Percentiles rank a stretch among this genome's conserved stretches.
Conservation (phyloP, 768 basidiomycete genomes). For the Mycena sanguinolenta region DNA sequence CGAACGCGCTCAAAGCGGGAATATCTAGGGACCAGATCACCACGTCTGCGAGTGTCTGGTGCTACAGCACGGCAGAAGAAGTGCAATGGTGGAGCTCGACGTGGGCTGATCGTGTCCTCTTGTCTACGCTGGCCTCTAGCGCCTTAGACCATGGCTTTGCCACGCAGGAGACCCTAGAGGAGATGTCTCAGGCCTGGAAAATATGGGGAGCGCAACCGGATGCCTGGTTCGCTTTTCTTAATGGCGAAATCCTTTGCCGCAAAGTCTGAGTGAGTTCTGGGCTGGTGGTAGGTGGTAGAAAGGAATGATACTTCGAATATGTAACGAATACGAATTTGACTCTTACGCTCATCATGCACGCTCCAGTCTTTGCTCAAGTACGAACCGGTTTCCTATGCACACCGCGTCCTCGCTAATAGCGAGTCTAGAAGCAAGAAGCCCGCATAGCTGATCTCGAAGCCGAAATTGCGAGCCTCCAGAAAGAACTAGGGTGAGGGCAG, state of each 20-base stretch:
- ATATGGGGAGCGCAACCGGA: conserved; percentile 47
- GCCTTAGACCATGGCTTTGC: conserved; percentile 45
- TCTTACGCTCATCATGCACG: conserved; percentile 37
- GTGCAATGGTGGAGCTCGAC: conserved; percentile 53
- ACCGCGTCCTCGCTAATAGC: conserved; percentile 20
- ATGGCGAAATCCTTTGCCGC: conserved; percentile 49
- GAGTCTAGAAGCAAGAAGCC: conserved; percentile 62
- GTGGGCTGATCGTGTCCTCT: conserved; percentile 54
- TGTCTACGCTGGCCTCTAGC: conserved; percentile 48
- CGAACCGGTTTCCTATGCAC: not conserved
- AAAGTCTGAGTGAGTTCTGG: conserved; percentile 1
- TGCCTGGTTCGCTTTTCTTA: conserved; percentile 49
- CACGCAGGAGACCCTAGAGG: conserved; percentile 28
- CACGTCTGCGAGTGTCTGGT: conserved; percentile 50
- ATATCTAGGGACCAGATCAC: conserved; percentile 45
- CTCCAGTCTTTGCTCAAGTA: conserved; percentile 36
- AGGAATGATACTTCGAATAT: conserved; percentile 8
- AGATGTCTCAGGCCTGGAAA: conserved; percentile 32
- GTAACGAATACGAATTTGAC: conserved; percentile 12
- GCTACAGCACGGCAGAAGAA: conserved; percentile 52
- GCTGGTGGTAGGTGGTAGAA: not conserved
- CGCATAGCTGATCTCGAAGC: conserved; percentile 59
- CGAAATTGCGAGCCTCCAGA: conserved; percentile 63
- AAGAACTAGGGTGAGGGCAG: conserved; percentile 57
- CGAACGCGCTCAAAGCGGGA: conserved; percentile 55